Evolutionary conservation across 2,329 filamentous ascomycete genomes (phyloP).

Genomic region (Leptographium wingfieldii): DNA sequence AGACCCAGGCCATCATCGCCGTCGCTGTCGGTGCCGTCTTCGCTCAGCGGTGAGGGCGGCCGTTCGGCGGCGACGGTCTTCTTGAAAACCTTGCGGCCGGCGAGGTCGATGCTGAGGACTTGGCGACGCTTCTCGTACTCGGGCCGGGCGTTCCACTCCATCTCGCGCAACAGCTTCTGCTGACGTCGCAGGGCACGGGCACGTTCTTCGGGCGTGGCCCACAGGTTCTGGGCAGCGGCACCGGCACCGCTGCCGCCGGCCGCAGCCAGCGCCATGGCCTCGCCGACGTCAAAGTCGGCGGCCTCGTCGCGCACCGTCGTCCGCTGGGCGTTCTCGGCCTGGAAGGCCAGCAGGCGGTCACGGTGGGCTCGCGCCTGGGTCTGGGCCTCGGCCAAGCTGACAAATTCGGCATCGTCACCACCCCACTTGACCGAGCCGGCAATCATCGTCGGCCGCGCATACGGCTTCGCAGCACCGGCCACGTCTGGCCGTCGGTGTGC

Average conservation of each 20-base stretch:
- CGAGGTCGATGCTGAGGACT: slow-evolving; percentile 74
- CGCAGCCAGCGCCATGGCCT: slow-evolving; percentile 20
- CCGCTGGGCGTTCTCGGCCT: slow-evolving; percentile 71
- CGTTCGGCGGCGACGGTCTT: slow-evolving; percentile 54
- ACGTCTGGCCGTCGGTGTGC: slow-evolving; percentile 55
- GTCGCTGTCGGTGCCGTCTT: slow-evolving; percentile 15
- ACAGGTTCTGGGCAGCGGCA: slow-evolving; percentile 53
- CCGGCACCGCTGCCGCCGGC: background rate
- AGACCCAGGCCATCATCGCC: background rate
- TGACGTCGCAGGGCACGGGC: slow-evolving; percentile 75
- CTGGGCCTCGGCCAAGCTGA: slow-evolving; percentile 47
- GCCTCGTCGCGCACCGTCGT: slow-evolving; percentile 84
- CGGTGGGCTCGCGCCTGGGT: slow-evolving; percentile 62
- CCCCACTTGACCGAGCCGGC: slow-evolving; percentile 11
- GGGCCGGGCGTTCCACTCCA: slow-evolving; percentile 73
- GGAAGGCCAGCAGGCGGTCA: slow-evolving; percentile 69
- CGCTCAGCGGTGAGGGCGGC: slow-evolving; percentile 34
- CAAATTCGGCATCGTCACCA: slow-evolving; percentile 26
- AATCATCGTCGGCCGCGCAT: slow-evolving; percentile 7
- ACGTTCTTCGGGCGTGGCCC: slow-evolving; percentile 73
- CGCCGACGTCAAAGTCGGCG: slow-evolving; percentile 41
- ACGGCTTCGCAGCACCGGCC: slow-evolving; percentile 21
- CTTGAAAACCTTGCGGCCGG: slow-evolving; percentile 62
- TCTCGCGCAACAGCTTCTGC: slow-evolving; percentile 69
- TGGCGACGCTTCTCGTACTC: slow-evolving; percentile 83